phyloP scores from a whole-genome alignment of 1,284 basidiomycete genomes.

The Cutaneotrichosporon cutaneum region DNA sequence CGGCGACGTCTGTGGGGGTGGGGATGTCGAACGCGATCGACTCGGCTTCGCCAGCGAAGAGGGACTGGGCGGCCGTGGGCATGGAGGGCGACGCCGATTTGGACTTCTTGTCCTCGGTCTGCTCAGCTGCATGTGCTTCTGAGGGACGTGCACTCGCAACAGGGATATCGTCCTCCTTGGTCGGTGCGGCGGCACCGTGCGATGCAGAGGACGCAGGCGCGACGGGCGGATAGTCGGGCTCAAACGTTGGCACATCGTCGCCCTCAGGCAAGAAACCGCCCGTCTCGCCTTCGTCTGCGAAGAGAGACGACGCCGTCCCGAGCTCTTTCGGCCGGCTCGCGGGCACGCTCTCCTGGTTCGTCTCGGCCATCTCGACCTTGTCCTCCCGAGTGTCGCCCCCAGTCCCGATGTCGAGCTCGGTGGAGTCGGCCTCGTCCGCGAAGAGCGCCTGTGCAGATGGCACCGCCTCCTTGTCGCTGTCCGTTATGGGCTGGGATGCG shows the following conservation, averaged over 20 bases:
- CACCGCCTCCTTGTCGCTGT: background rate
- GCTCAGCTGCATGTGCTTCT: background rate
- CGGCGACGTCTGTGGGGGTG: background rate
- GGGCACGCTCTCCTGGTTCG: background rate
- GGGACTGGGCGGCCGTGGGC: background rate
- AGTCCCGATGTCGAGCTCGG: constrained; percentile 4
- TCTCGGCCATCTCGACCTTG: background rate
- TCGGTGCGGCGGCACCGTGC: background rate
- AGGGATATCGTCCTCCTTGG: background rate
- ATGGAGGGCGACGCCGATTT: background rate
- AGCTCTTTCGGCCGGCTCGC: background rate
- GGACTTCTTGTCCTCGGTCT: background rate
- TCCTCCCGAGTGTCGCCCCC: background rate
- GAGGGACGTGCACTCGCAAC: background rate
- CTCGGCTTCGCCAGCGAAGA: constrained; percentile 20
- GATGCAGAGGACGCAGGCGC: background rate
- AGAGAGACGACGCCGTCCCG: constrained; percentile 6
- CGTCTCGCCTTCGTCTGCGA: constrained; percentile 11
- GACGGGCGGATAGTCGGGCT: constrained; percentile 3
- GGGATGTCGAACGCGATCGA: constrained; percentile 13
- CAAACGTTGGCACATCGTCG: constrained; percentile 2
- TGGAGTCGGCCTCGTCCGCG: constrained; percentile 5
- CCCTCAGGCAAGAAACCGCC: constrained; percentile 11
- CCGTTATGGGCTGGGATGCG: background rate
- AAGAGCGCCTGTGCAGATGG: background rate